Base-by-base conservation (phyloP, 768 basidiomycete species). In the Naganishia onofrii region DNA sequence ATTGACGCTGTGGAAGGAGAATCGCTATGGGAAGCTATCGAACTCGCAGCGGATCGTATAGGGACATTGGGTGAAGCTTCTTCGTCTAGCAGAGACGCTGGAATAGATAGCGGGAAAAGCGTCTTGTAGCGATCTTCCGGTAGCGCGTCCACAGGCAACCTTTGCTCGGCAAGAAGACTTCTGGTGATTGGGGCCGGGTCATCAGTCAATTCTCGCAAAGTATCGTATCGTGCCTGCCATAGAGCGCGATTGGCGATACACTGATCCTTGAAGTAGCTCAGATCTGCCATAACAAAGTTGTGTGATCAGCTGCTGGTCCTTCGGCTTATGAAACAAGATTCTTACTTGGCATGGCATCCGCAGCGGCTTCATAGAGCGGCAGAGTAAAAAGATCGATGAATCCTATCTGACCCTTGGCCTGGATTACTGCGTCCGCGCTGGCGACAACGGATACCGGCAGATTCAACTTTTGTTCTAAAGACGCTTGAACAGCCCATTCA, bases 401-500 rank as follows among this genome's bases (percentile, higher is more conserved):
- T 74, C 88, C 93, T 21, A 97, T 87, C 80, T 99, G 96, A 1
- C 88, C 88, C 71, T 86, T 85, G 31, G 90, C 92, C 80, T 91
- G 90, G 54, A 85, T 85, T 2, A 89, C 77, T 1, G 80, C 80
- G 36, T 85, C 84, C n/a, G 88, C 84, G 1, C 85, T 84, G 9
- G 84, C 82, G 29, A 81, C 79, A 65, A 84, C 84, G n/a, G 87
- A 88, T 17, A 85, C 82, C 21, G 89, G 88, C 34, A 98, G 83
- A 42, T 87, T 85, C 66, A 92, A 86, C 67, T 88, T 86, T 72
- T 86, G 85, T 79, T 99, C 96, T 4, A 97, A 85, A n/a, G 85
- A 83, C 1, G 92, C 90, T 80, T 99, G 96, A 13, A 87, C 87
- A 9, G 87, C 84, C 96, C 96, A 98, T 82, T 99, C 96, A 66